Percentiles rank a stretch among this genome's conserved stretches.
Evolutionary conservation across 2,329 filamentous ascomycete genomes (phyloP).

Genomic region (Cordyceps sp.): DNA sequence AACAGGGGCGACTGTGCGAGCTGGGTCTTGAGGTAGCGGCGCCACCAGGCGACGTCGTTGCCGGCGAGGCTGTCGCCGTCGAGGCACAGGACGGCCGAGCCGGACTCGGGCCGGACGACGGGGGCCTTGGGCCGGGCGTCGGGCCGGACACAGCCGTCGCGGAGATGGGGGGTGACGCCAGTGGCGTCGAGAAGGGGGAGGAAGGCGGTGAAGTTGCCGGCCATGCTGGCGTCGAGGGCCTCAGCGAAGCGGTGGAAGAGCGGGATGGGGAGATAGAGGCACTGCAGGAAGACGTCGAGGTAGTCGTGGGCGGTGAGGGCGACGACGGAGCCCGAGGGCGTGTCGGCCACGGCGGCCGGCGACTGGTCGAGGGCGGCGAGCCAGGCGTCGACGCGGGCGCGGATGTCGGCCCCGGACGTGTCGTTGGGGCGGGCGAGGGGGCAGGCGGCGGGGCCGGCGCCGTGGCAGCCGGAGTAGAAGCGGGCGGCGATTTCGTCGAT

Average conservation of each 20-base stretch:
- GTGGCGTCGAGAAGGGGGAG: no score
- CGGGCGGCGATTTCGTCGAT: constrained; percentile 15
- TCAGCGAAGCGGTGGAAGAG: constrained; percentile 4
- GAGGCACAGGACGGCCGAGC: constrained; percentile 14
- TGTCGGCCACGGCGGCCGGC: no score
- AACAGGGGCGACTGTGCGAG: constrained; percentile 12
- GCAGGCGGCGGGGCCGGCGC: constrained; percentile 10
- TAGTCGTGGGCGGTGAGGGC: constrained; percentile 17
- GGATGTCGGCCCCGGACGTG: constrained; percentile 11
- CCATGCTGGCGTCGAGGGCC: constrained; percentile 7
- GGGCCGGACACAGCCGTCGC: no score
- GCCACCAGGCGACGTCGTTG: constrained; percentile 9
- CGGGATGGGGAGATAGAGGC: constrained; percentile 14
- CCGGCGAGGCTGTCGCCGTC: constrained; percentile 14
- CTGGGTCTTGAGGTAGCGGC: constrained; percentile 12
- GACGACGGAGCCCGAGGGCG: no score
- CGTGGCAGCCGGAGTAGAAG: constrained; percentile 20
- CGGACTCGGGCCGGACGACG: no score
- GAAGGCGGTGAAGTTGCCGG: constrained; percentile 5
- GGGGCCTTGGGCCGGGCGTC: no score
- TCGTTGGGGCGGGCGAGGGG: constrained; percentile 12
- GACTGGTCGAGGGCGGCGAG: constrained; percentile 11
- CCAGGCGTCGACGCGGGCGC: constrained; percentile 14
- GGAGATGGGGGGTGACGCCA: no score
- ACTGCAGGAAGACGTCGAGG: constrained; percentile 8